A percentile compares a stretch with the other conserved stretches of the same genome.
Conservation (phyloP, 306 rosid genomes). For the Biancaea sappan region DNA sequence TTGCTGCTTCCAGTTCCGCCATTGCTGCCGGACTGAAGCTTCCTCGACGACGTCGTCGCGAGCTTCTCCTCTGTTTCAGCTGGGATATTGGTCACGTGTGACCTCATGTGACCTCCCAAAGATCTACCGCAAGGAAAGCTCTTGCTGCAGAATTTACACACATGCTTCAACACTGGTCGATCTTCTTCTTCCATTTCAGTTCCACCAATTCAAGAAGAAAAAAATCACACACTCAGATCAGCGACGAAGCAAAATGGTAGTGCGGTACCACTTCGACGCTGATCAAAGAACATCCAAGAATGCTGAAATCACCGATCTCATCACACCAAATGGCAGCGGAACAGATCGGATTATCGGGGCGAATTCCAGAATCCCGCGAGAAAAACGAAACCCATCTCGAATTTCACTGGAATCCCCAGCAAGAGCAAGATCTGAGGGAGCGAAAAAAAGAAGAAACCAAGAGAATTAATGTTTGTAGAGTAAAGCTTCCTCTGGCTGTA, state of each 20-base stretch:
- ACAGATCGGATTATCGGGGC: conserved; percentile 56
- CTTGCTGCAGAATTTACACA: conserved; percentile 84
- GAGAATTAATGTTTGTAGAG: conserved; percentile 39
- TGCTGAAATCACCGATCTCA: conserved; percentile 46
- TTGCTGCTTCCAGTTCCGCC: conserved; percentile 31
- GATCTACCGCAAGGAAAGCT: conserved; percentile 88
- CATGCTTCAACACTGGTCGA: conserved; percentile 50
- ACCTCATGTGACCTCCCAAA: conserved; percentile 96
- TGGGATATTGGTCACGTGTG: conserved; percentile 59
- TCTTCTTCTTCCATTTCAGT: conserved; percentile 50
- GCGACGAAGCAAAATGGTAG: conserved; percentile 23
- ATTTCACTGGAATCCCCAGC: conserved; percentile 33
- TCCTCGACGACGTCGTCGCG: conserved; percentile 30
- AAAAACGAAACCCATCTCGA: conserved; percentile 37
- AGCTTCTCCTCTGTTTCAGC: conserved; percentile 45
- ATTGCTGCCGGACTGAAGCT: conserved; percentile 39
- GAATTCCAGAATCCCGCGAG: conserved; percentile 36
- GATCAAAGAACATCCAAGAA: conserved; percentile 47
- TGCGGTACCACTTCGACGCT: neutral
- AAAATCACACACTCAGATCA: conserved; percentile 20
- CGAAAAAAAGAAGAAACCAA: conserved; percentile 31
- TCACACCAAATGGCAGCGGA: conserved; percentile 35
- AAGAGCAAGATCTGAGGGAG: conserved; percentile 64
- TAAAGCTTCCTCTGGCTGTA: conserved; percentile 34
- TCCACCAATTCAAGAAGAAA: neutral